A percentile compares a stretch with the other conserved stretches of the same genome.
Conservation (phyloP, 257 asterid genomes). For the Buddleja alternifolia region DNA sequence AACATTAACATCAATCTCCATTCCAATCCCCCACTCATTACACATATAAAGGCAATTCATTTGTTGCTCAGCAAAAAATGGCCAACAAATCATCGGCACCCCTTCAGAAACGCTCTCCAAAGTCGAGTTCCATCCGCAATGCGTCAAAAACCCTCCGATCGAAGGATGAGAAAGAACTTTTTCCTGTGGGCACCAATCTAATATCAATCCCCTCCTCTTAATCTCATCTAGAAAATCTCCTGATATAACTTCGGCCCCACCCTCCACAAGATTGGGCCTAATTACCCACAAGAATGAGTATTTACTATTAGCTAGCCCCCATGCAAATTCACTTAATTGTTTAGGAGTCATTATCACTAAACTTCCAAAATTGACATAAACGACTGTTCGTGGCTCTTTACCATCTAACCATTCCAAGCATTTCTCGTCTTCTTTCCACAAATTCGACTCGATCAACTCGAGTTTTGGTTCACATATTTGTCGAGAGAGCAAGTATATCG, state of each 20-base stretch:
- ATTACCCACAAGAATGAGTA: conserved; percentile 50
- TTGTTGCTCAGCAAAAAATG: conserved; percentile 46
- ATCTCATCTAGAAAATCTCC: conserved; percentile 34
- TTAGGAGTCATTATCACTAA: conserved; percentile 37
- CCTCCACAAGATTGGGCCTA: conserved; percentile 46
- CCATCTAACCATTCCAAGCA: conserved; percentile 44
- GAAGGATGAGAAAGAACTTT: conserved; percentile 38
- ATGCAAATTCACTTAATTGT: conserved; percentile 46
- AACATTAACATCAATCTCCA: conserved; percentile 41
- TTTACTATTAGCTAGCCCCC: conserved; percentile 48
- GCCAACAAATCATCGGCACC: conserved; percentile 52
- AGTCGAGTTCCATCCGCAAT: conserved; percentile 48
- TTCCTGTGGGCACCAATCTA: conserved; percentile 54
- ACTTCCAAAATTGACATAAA: conserved; percentile 49
- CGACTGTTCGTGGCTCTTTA: conserved; percentile 38
- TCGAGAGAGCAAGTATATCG: conserved; percentile 24
- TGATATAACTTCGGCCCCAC: conserved; percentile 33
- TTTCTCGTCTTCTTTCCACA: conserved; percentile 47
- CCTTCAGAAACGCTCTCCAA: conserved; percentile 36
- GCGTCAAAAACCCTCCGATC: conserved; percentile 43
- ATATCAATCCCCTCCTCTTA: conserved; percentile 35
- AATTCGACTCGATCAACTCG: conserved; percentile 28
- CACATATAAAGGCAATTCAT: conserved; percentile 38
- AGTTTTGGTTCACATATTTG: conserved; percentile 8
- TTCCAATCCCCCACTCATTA: conserved; percentile 42